Percentiles rank a stretch among this genome's conserved stretches.
phyloP scores from a whole-genome alignment of 331 rosid genomes.

The Quercus phellos region DNA sequence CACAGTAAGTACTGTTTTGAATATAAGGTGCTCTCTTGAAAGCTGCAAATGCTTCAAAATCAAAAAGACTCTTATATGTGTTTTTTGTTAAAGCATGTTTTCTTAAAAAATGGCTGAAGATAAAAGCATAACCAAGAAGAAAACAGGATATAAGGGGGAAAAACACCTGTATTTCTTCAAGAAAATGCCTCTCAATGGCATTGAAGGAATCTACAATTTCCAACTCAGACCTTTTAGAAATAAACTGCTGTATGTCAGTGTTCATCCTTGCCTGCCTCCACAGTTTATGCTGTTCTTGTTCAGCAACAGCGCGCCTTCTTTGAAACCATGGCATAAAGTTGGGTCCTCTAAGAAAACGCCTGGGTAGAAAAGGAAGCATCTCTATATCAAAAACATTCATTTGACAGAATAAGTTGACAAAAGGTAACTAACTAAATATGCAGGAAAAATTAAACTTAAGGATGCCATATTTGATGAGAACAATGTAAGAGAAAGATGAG shows the following conservation, averaged over 20 bases:
- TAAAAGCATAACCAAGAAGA: not conserved
- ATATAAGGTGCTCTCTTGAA: not conserved
- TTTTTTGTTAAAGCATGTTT: not conserved
- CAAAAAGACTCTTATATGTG: not conserved
- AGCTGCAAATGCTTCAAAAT: not conserved
- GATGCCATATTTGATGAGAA: not conserved
- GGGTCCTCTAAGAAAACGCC: conserved; percentile 85
- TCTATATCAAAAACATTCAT: conserved; percentile 1
- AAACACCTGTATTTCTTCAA: conserved; percentile 63
- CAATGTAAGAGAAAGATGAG: not conserved
- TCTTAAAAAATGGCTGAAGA: not conserved
- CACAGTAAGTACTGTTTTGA: not conserved
- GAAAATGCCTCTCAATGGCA: conserved; percentile 73
- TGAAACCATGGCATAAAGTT: conserved; percentile 91
- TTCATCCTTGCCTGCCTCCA: conserved; percentile 86
- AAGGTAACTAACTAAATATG: not conserved
- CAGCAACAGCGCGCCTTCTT: conserved; percentile 76
- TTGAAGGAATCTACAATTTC: conserved; percentile 83
- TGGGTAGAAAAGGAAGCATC: conserved; percentile 27
- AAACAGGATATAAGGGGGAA: not conserved
- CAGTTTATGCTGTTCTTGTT: conserved; percentile 71
- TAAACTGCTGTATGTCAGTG: conserved; percentile 53
- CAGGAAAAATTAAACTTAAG: not conserved
- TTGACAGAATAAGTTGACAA: not conserved
- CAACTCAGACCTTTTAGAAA: conserved; percentile 68